Conservation (phyloP, 441 rosid genomes). For the Erodium moschatum region DNA sequence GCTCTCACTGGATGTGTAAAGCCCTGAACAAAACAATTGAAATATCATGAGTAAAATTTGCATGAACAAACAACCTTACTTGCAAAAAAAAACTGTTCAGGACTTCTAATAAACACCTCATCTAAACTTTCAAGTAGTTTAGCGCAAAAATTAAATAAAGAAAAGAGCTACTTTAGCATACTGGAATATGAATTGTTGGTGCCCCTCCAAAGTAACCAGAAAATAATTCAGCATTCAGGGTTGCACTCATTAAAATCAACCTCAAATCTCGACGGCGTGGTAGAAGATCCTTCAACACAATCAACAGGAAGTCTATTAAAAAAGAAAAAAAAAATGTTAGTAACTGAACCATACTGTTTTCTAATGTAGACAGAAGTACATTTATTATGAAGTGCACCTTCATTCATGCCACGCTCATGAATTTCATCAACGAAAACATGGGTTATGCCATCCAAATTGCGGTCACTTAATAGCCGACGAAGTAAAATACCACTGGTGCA, state of each 20-base stretch:
- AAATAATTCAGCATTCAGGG: conserved; percentile 90
- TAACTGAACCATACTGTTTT: conserved; percentile 11
- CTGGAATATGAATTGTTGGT: conserved; percentile 87
- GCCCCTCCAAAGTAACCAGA: conserved; percentile 82
- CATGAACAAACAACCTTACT: not conserved
- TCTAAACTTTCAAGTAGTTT: conserved; percentile 3
- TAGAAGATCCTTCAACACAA: conserved; percentile 94
- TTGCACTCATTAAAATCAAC: conserved; percentile 95
- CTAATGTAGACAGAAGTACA: conserved; percentile 18
- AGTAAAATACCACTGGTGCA: conserved; percentile 97
- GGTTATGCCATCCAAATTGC: conserved; percentile 75
- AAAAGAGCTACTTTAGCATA: conserved; percentile 31
- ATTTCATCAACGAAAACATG: conserved; percentile 99
- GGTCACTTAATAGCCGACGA: conserved; percentile 78
- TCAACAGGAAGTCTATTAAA: conserved; percentile 70
- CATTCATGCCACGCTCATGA: conserved; percentile 99
- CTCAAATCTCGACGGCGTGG: conserved; percentile 89
- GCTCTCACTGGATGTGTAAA: conserved; percentile 79
- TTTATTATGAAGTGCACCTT: conserved; percentile 44
- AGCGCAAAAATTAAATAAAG: conserved; percentile 15
- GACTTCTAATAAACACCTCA: not conserved
- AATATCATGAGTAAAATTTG: not conserved
- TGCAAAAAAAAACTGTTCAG: not conserved
- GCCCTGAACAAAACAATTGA: conserved; percentile 43
- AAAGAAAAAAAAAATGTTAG: conserved; percentile 12